A percentile compares a stretch with the other conserved stretches of the same genome.
Evolutionary conservation across 768 basidiomycete species (phyloP).

Genomic region (Psilocybe cyanescens): DNA sequence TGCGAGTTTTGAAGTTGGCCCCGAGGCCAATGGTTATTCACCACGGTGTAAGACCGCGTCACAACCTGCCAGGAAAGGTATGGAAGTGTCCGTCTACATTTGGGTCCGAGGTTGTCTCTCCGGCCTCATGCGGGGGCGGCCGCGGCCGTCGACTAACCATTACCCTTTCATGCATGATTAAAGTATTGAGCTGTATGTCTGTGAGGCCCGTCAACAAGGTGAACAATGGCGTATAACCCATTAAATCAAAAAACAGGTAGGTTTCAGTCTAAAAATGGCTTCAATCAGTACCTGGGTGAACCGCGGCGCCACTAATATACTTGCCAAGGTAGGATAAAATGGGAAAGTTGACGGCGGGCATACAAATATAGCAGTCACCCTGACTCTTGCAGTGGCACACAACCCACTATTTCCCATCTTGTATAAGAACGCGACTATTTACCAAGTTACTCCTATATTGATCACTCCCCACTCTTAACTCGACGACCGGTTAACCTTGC

Average conservation of each 20-base stretch:
- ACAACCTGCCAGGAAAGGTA: neutral
- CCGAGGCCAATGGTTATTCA: neutral
- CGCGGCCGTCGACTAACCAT: neutral
- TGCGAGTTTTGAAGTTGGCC: neutral
- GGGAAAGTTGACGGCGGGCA: neutral
- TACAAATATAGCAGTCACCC: conserved; percentile 1
- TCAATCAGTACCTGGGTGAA: neutral
- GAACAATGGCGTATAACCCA: neutral
- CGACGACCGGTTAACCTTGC: neutral
- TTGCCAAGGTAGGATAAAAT: neutral
- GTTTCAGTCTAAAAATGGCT: neutral
- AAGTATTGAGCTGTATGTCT: neutral
- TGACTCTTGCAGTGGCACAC: neutral
- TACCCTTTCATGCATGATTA: neutral
- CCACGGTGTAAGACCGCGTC: neutral
- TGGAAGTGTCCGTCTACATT: neutral
- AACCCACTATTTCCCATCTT: neutral
- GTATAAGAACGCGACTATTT: neutral
- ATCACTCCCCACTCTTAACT: neutral
- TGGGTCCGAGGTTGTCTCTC: neutral
- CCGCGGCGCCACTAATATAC: neutral
- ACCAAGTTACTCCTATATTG: neutral
- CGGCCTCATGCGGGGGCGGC: neutral
- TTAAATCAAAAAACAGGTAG: neutral
- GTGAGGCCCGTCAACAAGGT: neutral